phyloP scores from a whole-genome alignment of 495 filamentous ascomycete genomes.

The Hyaloscypha bicolor region DNA sequence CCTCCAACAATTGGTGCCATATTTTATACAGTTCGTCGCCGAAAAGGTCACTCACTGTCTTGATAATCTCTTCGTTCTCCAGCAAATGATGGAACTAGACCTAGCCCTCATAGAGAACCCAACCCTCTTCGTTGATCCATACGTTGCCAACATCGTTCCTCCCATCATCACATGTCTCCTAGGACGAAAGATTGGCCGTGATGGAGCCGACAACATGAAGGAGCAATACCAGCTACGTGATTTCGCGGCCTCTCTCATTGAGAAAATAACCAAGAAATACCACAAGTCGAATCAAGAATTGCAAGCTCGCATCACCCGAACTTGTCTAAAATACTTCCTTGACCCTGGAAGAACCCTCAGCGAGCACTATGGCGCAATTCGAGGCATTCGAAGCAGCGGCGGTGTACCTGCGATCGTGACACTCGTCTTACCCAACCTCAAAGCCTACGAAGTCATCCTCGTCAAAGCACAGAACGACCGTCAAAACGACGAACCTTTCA shows the following conservation, averaged over 20 bases:
- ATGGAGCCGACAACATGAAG: conserved; percentile 39
- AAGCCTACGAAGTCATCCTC: conserved; percentile 68
- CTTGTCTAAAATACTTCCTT: conserved; percentile 86
- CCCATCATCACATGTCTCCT: conserved; percentile 89
- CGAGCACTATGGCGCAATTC: conserved; percentile 85
- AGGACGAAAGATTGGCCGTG: conserved; percentile 75
- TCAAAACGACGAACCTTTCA: conserved; percentile 50
- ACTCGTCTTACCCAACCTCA: conserved; percentile 79
- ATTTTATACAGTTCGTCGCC: conserved; percentile 91
- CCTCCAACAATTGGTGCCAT: conserved; percentile 91
- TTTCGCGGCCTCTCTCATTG: conserved; percentile 76
- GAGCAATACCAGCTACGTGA: conserved; percentile 84
- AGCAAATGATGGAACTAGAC: conserved; percentile 87
- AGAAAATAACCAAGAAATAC: conserved; percentile 73
- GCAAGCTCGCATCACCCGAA: conserved; percentile 84
- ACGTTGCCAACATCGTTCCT: conserved; percentile 84
- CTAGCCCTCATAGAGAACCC: conserved; percentile 81
- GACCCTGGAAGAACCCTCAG: conserved; percentile 78
- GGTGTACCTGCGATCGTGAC: conserved; percentile 78
- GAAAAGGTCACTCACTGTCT: conserved; percentile 92
- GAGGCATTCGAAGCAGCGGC: conserved; percentile 73
- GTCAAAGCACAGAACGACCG: conserved; percentile 62
- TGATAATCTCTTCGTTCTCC: conserved; percentile 82
- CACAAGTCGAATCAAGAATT: conserved; percentile 71
- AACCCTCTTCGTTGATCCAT: conserved; percentile 84